Conservation (phyloP, 106 monocot species). For the Allium cepa region DNA sequence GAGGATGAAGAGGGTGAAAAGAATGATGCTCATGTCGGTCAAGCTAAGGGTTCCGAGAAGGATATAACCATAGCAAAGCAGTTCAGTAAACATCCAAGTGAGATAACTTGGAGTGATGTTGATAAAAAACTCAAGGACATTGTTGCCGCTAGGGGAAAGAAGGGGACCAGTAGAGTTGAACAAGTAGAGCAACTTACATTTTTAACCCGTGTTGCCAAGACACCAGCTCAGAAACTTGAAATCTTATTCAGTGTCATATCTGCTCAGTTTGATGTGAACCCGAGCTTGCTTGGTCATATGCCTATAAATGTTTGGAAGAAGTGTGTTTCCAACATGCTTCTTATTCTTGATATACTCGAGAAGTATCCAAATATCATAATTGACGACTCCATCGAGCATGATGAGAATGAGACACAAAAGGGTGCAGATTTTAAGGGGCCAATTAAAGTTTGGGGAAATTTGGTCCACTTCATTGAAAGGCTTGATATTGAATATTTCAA, state of each 20-base stretch:
- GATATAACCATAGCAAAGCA: slow-evolving; percentile 20
- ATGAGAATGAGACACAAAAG: slow-evolving; percentile 80
- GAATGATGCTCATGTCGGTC: too few relatives aligned
- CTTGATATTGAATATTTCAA: slow-evolving; percentile 91
- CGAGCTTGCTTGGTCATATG: slow-evolving; percentile 87
- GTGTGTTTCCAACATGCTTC: slow-evolving; percentile 69
- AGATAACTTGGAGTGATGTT: slow-evolving; percentile 87
- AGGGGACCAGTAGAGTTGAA: slow-evolving; percentile 86
- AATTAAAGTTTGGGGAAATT: slow-evolving; percentile 72
- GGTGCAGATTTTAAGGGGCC: slow-evolving; percentile 59
- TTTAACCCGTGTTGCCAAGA: slow-evolving; percentile 85
- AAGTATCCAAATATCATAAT: slow-evolving; percentile 71
- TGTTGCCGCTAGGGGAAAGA: slow-evolving; percentile 80
- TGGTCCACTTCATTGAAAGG: slow-evolving; percentile 78
- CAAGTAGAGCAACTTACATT: slow-evolving; percentile 93
- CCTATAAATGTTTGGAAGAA: slow-evolving; percentile 87
- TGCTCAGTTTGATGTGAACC: slow-evolving; percentile 95
- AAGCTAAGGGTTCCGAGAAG: too few relatives aligned
- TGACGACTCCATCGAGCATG: slow-evolving; percentile 66
- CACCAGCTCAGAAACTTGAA: slow-evolving; percentile 91
- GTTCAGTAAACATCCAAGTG: slow-evolving; percentile 70
- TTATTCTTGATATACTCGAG: slow-evolving; percentile 72
- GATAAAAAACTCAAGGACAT: slow-evolving; percentile 93
- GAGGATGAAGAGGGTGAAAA: too few relatives aligned
- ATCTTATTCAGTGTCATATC: slow-evolving; percentile 80